Base-by-base conservation (phyloP, 495 filamentous ascomycete species). In the Penicillium maclennaniae region DNA sequence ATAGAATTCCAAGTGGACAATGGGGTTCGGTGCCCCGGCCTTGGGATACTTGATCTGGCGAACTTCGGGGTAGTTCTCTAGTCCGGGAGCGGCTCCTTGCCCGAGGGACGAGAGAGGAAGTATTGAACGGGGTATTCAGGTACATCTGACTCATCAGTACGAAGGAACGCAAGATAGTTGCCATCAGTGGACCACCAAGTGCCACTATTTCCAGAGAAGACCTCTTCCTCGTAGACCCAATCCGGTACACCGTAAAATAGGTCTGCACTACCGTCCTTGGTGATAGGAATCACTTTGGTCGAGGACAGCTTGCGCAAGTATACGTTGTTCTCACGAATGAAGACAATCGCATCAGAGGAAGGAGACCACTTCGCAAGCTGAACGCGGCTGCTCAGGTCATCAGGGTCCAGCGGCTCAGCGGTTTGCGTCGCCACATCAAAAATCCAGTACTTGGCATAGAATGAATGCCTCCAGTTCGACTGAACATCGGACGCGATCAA, bases 181-280 rank as follows among this genome's bases (percentile, higher is more conserved):
- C 91, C 93, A 65, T 92, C 91, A 21, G 84, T 79, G 17, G 89
- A 91, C 90, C 89, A 97, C 93, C 93, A 97, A 0, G 92, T 92
- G 7, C 86, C 95, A 45, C 80, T 91, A 58, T 89, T 87, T 3
- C 83, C 84, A 1, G 72, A 56, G 57, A 97, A 87, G 6, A 98
- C 92, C 69, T 98, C 93, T 65, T 98, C 93, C 65, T 98, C 93
- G 59, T 97, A 98, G 0, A 98, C 93, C 93, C 93, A 98, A 69
- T 98, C 93, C 0, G 93, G 93, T n/a, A 96, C 83, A 19, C 93
- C 93, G 60, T 97, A 95, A 75, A 98, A 97, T 15, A 93, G 80
- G 53, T 97, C 82, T 2, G 77, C 69, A 0, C 92, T 87, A 37
- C 93, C 93, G 66, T 97, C 91, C 54, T 74, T 85, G 14, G 93